Conservation (phyloP, 768 basidiomycete genomes). For the Chlorophyllum brunneum region DNA sequence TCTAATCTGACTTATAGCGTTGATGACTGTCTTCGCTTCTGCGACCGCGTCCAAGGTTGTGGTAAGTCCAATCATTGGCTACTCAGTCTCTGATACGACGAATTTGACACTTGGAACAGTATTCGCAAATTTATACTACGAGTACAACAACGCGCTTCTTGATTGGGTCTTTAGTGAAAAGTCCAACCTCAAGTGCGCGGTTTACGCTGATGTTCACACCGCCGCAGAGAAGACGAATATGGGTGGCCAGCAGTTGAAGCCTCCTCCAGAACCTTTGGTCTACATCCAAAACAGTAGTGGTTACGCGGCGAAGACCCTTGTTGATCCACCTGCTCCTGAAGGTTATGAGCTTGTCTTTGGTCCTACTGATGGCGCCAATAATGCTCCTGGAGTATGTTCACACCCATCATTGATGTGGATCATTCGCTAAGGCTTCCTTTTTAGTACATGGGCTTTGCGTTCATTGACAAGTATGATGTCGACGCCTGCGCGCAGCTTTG, state of each 20-base stretch:
- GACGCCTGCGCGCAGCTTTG: conserved; percentile 41
- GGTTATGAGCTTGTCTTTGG: conserved; percentile 45
- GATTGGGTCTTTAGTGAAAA: conserved; percentile 33
- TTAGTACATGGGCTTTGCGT: conserved; percentile 51
- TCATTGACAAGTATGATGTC: conserved; percentile 45
- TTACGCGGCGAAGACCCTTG: conserved; percentile 31
- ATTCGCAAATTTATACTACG: conserved; percentile 48
- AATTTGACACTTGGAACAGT: conserved; percentile 24
- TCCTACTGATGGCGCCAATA: conserved; percentile 43
- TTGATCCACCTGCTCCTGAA: conserved; percentile 35
- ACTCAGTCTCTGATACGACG: background rate
- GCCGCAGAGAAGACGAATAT: conserved; percentile 42
- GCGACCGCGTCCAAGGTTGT: conserved; percentile 32
- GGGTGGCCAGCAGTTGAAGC: conserved; percentile 38
- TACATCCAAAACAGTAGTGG: conserved; percentile 43
- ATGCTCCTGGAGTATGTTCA: conserved; percentile 36
- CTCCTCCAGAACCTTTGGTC: conserved; percentile 30
- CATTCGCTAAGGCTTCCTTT: background rate
- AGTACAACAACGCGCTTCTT: conserved; percentile 40
- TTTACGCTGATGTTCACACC: conserved; percentile 39
- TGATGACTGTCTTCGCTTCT: conserved; percentile 38
- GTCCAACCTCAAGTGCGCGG: conserved; percentile 46
- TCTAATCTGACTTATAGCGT: conserved; percentile 43
- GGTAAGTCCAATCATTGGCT: conserved; percentile 28
- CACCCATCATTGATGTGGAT: background rate